phyloP scores from a whole-genome alignment of 345 rosid species.

The Sapria himalayana region DNA sequence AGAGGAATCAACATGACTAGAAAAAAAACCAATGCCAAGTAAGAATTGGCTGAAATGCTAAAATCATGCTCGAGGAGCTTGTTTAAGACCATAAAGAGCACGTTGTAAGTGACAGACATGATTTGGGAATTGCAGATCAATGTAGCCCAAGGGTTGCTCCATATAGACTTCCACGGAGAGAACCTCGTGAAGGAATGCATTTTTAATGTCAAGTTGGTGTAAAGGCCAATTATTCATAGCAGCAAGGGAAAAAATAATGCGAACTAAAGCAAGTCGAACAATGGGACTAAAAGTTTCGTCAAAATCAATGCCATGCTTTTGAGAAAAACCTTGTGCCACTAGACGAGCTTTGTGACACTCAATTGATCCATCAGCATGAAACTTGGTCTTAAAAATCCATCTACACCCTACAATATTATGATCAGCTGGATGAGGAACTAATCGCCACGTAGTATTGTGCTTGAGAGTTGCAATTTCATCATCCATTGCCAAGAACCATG shows the following conservation, averaged over 20 bases:
- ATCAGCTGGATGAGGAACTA: neutral
- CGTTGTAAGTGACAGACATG: too few relatives aligned
- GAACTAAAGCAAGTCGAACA: neutral
- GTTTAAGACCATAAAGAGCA: too few relatives aligned
- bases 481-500: neutral
- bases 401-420: neutral
- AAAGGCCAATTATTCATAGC: neutral
- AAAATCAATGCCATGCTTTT: neutral
- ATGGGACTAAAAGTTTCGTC: neutral
- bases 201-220: neutral
- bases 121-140: too few relatives aligned
- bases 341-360: neutral
- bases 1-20: neutral
- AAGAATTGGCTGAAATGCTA: neutral
- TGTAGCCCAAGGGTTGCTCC: neutral
- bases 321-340: neutral
- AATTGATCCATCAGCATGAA: neutral
- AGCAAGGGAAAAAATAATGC: neutral
- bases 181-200: neutral
- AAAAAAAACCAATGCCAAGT: neutral
- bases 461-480: neutral
- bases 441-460: neutral
- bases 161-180: neutral
- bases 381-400: neutral
- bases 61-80: neutral